Evolutionary conservation across 345 rosid species (phyloP).

Genomic region (Capsella bursapastoris): DNA sequence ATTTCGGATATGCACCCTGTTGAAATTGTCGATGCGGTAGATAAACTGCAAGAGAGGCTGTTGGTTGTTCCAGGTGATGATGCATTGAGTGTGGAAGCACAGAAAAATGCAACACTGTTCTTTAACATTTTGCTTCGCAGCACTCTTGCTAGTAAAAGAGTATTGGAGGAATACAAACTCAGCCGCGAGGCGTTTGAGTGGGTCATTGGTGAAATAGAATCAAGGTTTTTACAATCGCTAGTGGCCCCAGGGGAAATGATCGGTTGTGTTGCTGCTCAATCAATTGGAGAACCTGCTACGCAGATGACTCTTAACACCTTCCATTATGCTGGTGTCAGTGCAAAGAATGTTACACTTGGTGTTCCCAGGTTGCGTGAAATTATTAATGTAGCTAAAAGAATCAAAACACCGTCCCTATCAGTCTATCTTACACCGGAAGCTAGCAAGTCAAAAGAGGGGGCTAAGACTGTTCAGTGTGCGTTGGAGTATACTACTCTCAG

Average conservation of each 20-base stretch:
- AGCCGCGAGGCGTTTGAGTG: constrained; percentile 97
- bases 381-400: constrained; percentile 93
- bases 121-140: constrained; percentile 93
- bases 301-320: constrained; percentile 99
- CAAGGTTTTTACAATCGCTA: constrained; percentile 84
- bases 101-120: constrained; percentile 97
- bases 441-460: constrained; percentile 82
- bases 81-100: constrained; percentile 93
- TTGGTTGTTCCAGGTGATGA: constrained; percentile 96
- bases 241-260: constrained; percentile 99
- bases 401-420: constrained; percentile 92
- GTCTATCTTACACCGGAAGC: constrained; percentile 80
- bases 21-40: constrained; percentile 96
- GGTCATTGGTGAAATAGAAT: constrained; percentile 97
- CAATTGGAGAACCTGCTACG: constrained; percentile 99
- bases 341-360: constrained; percentile 98
- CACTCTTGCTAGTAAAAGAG: constrained; percentile 96
- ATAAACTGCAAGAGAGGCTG: constrained; percentile 93
- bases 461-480: constrained; percentile 96
- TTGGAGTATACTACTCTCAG: constrained; percentile 95
- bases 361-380: constrained; percentile 97
- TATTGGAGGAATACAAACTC: constrained; percentile 92
- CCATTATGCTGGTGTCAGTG: constrained; percentile 99
- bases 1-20: constrained; percentile 92
- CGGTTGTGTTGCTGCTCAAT: constrained; percentile 99